Evolutionary conservation across 2,329 filamentous ascomycete genomes (phyloP), one percentile per base, ranked within the genome.

Genomic region (Fusarium luffae): DNA sequence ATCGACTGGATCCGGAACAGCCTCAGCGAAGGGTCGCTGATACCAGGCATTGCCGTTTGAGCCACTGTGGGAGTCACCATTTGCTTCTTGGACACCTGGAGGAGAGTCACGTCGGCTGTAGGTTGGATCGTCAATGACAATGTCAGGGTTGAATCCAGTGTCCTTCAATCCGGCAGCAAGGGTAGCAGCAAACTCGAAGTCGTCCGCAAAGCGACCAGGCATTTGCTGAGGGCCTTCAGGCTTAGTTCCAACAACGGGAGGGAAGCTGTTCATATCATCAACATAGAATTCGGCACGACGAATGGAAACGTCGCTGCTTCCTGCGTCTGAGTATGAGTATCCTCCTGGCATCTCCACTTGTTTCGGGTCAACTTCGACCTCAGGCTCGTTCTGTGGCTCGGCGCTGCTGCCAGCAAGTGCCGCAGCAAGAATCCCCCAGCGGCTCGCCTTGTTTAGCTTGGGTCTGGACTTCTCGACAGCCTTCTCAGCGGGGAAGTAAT

Each of bases 71-170:
- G 71, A 67, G 59, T 79, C 78, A 4, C 78, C 78, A 23, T 74
- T 76, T 7, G 78, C 72, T 52, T 86, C 85, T 68, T 88, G 85
- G 6, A 88, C 86, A 7, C 86, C 86, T 6, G 89, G 88, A 10
- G 90, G 88, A 2, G 89, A 91, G 55, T 88, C 85, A 28, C 90
- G 88, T 52, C 84, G 85, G 68, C 87, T 87, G 73, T 89, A 93
- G 2, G 78, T 81, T 0, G 88, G 86, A 71, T 93, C 85, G 47
- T 92, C 83, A 37, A 91, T 90, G 47, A 93, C 88, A 60, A 93
- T 88, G 42, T 91, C 86, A 7, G 90, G 88, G 73, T 92, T 86
- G 68, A 93, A 93, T 0, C 91, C 91, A 47, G 89, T 87, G n/a
- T 89, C 86, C 74, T 90, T 81, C 50, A 92, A 82, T 3, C 89